Percentiles rank a stretch among this genome's conserved stretches.
phyloP scores from a whole-genome alignment of 2,329 filamentous ascomycete genomes.

The Dendryphion nanum region DNA sequence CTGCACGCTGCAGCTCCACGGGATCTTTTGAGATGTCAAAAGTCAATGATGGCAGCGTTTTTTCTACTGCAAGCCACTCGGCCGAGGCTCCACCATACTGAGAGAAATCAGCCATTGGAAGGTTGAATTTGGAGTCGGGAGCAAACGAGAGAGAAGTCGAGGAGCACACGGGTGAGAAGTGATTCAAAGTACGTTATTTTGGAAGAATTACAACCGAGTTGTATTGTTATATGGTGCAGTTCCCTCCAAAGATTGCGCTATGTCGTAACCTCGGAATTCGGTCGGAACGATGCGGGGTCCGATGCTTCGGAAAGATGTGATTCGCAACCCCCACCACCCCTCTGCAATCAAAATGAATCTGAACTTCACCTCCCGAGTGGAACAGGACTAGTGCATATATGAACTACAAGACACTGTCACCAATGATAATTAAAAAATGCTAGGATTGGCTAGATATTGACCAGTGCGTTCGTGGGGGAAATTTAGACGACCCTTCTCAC shows the following conservation, averaged over 20 bases:
- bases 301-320: too few relatives aligned
- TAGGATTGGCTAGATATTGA: not conserved
- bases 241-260: too few relatives aligned
- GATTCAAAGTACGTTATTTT: too few relatives aligned
- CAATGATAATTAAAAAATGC: not conserved
- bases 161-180: too few relatives aligned
- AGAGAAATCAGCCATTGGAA: conserved; percentile 24
- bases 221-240: too few relatives aligned
- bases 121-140: too few relatives aligned
- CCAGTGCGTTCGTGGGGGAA: not conserved
- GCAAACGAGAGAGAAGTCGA: too few relatives aligned
- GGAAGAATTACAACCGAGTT: too few relatives aligned
- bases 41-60: conserved; percentile 19
- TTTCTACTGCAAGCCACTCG: conserved; percentile 34
- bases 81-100: conserved; percentile 29
- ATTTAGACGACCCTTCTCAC: conserved; percentile 52
- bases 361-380: too few relatives aligned
- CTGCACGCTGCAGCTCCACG: conserved; percentile 10
- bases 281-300: too few relatives aligned
- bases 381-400: not conserved
- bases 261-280: too few relatives aligned
- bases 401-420: not conserved
- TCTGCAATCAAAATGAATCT: not conserved
- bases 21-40: conserved; percentile 22
- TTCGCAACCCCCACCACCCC: too few relatives aligned